phyloP scores from a whole-genome alignment of 805 yeast genomes.

The Henningerozyma blattae region DNA sequence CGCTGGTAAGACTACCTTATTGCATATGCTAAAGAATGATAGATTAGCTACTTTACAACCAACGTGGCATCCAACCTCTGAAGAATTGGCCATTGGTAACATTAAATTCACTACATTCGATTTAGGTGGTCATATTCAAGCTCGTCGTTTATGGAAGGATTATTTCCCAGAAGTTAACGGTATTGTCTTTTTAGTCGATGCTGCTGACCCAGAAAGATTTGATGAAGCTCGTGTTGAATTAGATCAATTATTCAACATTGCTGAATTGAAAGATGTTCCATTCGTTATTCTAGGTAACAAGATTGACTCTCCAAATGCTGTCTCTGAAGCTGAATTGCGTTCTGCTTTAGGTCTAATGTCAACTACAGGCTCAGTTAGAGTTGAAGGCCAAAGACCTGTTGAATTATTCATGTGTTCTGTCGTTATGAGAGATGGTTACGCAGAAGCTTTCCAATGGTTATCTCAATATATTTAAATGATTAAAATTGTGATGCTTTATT shows the following conservation, averaged over 20 bases:
- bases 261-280: slow-evolving; percentile 82
- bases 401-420: slow-evolving; percentile 97
- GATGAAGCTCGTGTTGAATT: slow-evolving; percentile 91
- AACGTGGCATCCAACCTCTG: slow-evolving; percentile 97
- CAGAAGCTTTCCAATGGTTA: slow-evolving; percentile 97
- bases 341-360: slow-evolving; percentile 76
- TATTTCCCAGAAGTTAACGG: slow-evolving; percentile 99
- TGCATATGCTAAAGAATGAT: slow-evolving; percentile 85
- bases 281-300: slow-evolving; percentile 92
- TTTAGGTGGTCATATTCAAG: slow-evolving; percentile 97
- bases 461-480: slow-evolving; percentile 71
- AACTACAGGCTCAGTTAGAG: slow-evolving; percentile 78
- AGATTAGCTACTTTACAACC: slow-evolving; percentile 97
- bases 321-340: slow-evolving; percentile 87
- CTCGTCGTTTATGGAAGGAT: slow-evolving; percentile 98
- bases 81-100: slow-evolving; percentile 92
- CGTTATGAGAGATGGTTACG: slow-evolving; percentile 97
- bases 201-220: slow-evolving; percentile 92
- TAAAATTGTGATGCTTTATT: too few relatives aligned
- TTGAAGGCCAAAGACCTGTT: slow-evolving; percentile 73
- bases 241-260: slow-evolving; percentile 85
- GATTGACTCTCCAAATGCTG: slow-evolving; percentile 90
- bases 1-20: slow-evolving; percentile 90
- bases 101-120: slow-evolving; percentile 97
- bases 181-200: slow-evolving; percentile 90